Evolutionary conservation across 225 moss, liverwort and hornwort genomes (phyloP), one percentile per base, ranked within the genome.

Genomic region (Polytrichum formosum): DNA sequence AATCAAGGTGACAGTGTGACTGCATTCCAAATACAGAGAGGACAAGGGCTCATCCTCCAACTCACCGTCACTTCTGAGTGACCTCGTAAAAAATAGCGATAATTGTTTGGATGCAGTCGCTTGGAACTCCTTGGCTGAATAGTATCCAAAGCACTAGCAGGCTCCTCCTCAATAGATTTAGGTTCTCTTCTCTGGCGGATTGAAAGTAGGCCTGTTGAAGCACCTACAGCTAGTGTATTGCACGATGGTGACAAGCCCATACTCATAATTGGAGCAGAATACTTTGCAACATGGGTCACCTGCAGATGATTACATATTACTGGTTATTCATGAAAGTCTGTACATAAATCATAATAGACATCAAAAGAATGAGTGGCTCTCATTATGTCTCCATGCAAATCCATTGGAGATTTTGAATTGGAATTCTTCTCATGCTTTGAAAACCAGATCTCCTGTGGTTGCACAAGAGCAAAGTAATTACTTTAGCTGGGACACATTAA

Each of bases 261-360:
- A 16, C 90, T 90, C 80, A 98, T 68, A 23, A 98, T 88, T 67
- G 98, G 85, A 59, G 82, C 87, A 22, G 88, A 87, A 76, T 98
- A 98, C 77, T 85, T 92, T 6, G 91, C 90, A 67, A 84, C 81
- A 82, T 98, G 94, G 5, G 92, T 91, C 55, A 98, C 91, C 94
- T 94, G 68, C 22, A 66, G 78, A 73, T 25, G 4, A 26, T 61
- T 25, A 10, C 27, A 23, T 1, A 63, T 26, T 26, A 5, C 26
- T 22, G 6, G 23, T 58, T 58, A 58, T 46, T 46, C 46, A 46
- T 46, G 46, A 46, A 46, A 13, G 46, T 46, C 13, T 46, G 46
- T 37, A 1, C 4, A 16, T 46, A 46, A 46, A 10, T 46, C 46
- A 46, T 0, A 46, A 8, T 35, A 46, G 46, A 35, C 16, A 46